Base-by-base conservation (phyloP, 1,139 yeast genomes). In the Blastobotrys buckinghamii region DNA sequence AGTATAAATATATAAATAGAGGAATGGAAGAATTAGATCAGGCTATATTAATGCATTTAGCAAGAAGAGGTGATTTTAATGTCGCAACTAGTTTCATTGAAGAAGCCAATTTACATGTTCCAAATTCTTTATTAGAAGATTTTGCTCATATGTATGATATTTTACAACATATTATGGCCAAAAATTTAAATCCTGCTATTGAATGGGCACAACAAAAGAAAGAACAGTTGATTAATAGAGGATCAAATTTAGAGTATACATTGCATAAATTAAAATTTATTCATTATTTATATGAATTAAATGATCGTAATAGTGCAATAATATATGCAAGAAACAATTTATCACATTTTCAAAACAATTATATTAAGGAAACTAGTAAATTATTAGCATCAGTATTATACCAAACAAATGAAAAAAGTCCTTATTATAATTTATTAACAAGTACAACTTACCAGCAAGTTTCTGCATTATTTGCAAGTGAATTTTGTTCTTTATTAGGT, bases 401-500 rank as follows among this genome's bases (percentile, higher is more conserved):
- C 53, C 55, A 57, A 6, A 54, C 60, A 34, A 70, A 69, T 46
- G 55, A 68, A 29, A 24, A 35, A 30, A 76, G 77, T 45, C 78
- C 81, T 1, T 71, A 72, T 42, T 72, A 68, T 1, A 47, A 55
- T 16, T 50, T 63, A 13, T 55, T 65, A 27, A 43, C 58, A 2
- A 47, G 58, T 6, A 63, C 66, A 2, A 47, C 67, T 4, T 76
- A 76, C 57, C 73, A 72, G 35, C 66, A 69, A 39, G 67, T 79
- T 17, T 70, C 81, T 6, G 68, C 73, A 44, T 75, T 80, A 55
- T 80, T 87, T 58, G 76, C 82, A 4, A 75, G 81, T 8, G 87
- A 82, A 54, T 87, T 76, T 58, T 85, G 95, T 60, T 72, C 79
- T 12, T 70, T 77, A 45, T 67, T 82, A 58, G 80, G 81, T 4